Base-by-base conservation (phyloP, 805 yeast genomes). In the Saturnispora zaruensis region DNA sequence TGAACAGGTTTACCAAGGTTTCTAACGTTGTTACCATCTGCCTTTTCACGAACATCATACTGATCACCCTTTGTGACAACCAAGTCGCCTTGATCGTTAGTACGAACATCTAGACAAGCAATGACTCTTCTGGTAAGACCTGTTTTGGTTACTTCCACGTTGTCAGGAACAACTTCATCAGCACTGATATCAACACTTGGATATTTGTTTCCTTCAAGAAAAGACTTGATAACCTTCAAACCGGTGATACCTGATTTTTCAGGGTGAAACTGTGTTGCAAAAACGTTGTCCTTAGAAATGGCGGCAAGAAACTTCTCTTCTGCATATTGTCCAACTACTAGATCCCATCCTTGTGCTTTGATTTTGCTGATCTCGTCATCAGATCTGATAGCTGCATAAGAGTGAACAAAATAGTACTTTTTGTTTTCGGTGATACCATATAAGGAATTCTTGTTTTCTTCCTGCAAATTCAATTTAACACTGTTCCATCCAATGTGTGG, bases 1-100 rank as follows among this genome's bases (percentile, higher is more conserved):
- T 87, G 87, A 0, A 93, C 96, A 1, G 99, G 99, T 65, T 95
- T 93, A 16, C 99, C 99, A 52, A 93, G 72, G 63, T 93, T 93
- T 65, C 97, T 78, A 25, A 93, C 97, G 55, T 79, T 78, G 28
- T 75, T 78, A 20, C 56, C 61, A 4, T 66, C 63, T 11, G 68
- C 61, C 58, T 82, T 82, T 61, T 90, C 97, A 57, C 99, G 79
- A 2, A 93, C 99, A 66, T 93, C 96, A 64, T 93, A 93, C 66
- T 93, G 99, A 62, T 93, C 99, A 51, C 99, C 99, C 67, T 93
- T 93, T 0, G 99, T 93, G 25, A 93, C 99, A 1, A 93, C 99
- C 57, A 93, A 75, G 64, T 93, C 99, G 30, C 99, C 99, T 36
- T 72, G 73, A 61, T 93, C 99, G 63, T 93, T 93, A 6, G 96